Evolutionary conservation across 768 basidiomycete species (phyloP), one percentile per base, ranked within the genome.

Genomic region (Mycena sanguinolenta): DNA sequence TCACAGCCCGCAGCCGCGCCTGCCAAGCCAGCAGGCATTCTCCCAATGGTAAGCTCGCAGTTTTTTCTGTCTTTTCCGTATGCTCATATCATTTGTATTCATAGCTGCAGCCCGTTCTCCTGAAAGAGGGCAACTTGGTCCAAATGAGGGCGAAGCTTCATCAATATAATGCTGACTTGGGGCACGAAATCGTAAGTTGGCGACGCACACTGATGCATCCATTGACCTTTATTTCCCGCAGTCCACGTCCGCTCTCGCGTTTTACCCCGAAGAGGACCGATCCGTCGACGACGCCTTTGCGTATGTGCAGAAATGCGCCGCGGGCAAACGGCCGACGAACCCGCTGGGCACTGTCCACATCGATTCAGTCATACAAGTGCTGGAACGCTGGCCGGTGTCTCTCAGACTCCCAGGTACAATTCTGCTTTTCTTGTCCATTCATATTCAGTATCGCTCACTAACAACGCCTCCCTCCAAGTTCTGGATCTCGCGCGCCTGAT

Each of bases 401-500:
- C 89, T 91, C 70, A 86, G 91, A 28, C 95, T 94, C 78, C 94
- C 94, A 58, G 86, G 92, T 92, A 78, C 39, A 32, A 82, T 75
- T 60, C 25, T 38, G 21, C 32, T 16, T 27, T 67, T 57, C 44
- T 32, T 28, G 25, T 21, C 9, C 39, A 13, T 7, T 14, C 59
- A 60, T 14, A 13, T 7, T 14, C 59, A 60, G 65, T 63, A 59
- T 44, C 16, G 57, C 17, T 44, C 19, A 60, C 70, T 60, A 16
- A 16, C n/a, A 38, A 30, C 17, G 16, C 23, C 19, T 10, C 53
- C 36, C 14, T 53, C 36, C 14, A 72, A 95, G 95, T 97, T 16
- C 89, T 99, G 75, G 97, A 99, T 76, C 87, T 98, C 16, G 85
- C 89, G 60, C 91, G 98, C 46, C 84, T 97, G 44, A 79, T 97